These are phyloP conservation scores for Lathyrus oleraceus DNA, from an alignment of 306 rosid species.

Conservation along the genomic window DNA sequence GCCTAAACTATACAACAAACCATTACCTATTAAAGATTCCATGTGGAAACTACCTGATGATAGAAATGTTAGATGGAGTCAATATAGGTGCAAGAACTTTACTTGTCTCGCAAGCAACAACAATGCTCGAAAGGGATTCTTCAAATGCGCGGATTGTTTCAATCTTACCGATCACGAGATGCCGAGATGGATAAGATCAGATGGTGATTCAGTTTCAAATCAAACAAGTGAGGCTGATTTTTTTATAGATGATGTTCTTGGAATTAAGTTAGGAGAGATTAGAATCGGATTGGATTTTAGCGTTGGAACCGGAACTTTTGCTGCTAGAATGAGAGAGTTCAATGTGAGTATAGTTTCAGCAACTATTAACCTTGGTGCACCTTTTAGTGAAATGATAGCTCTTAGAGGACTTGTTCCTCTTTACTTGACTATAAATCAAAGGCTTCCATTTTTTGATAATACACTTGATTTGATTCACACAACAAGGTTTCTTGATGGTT, in stretches of 20 bases:
- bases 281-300: constrained; percentile 76
- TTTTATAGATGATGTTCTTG: constrained; percentile 56
- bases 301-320: constrained; percentile 79
- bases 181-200: constrained; percentile 61
- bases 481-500: constrained; percentile 75
- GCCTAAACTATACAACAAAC: constrained; percentile 55
- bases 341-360: constrained; percentile 71
- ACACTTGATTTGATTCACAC: constrained; percentile 82
- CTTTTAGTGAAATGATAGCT: constrained; percentile 76
- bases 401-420: constrained; percentile 76
- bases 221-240: constrained; percentile 48
- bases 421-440: constrained; percentile 65
- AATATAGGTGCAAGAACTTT: constrained; percentile 69
- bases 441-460: constrained; percentile 74
- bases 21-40: constrained; percentile 54
- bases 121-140: constrained; percentile 55
- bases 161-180: constrained; percentile 61
- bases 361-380: constrained; percentile 69
- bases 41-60: constrained; percentile 73
- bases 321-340: constrained; percentile 70
- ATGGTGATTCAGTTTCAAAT: constrained; percentile 19
- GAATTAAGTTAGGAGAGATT: constrained; percentile 58
- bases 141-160: constrained; percentile 78
- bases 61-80: constrained; percentile 77
- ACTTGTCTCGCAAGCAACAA: constrained; percentile 54